Evolutionary conservation across 257 asterid genomes (phyloP), one percentile per base, ranked within the genome.

Genomic region (Lavandula angustifolia): DNA sequence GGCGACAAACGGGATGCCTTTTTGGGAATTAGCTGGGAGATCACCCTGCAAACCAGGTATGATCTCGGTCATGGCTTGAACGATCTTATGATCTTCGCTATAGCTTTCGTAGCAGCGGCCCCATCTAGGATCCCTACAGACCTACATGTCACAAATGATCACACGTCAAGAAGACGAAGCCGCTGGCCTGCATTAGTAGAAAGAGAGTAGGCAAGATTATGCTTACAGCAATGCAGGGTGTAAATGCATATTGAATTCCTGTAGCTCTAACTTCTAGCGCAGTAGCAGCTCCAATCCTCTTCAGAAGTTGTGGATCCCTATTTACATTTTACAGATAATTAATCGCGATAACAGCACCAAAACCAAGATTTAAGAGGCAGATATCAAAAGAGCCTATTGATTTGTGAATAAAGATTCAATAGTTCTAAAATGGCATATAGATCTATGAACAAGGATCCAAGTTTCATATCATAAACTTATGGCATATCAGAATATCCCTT

Each of bases 31-130:
- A 42, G 86, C 62, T 1, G 95, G 94, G 53, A 72, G 67, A 72
- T 88, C 96, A 54, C 98, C 98, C 84, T 91, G 98, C 77, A 91
- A 64, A 16, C 98, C 98, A 12, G 98, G 90, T 32, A 91, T 89
- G 54, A 91, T 85, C 70, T 83, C 95, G 11, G 98, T 91, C 96
- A 91, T 80, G 9, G 66, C 62, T 60, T 80, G 94, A 59, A 91
- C 96, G 69, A 91, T 80, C 50, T 60, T 79, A 52, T 80, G 92
- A 59, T 91, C 98, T 79, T 91, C 98, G 31, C 98, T 88, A 14
- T 84, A 91, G 77, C 95, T 88, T 70, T 91, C 98, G 10, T 86
- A 91, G 72, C 98, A 88, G 0, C 98, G 91, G 3, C 98, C 98
- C 98, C 98, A 91, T 72, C 98, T 75, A 0, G 98, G 98, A 78